Evolutionary conservation across 2,329 filamentous ascomycete species (phyloP), one percentile per base, ranked within the genome.

Genomic region (Zasmidium citrigriseum): DNA sequence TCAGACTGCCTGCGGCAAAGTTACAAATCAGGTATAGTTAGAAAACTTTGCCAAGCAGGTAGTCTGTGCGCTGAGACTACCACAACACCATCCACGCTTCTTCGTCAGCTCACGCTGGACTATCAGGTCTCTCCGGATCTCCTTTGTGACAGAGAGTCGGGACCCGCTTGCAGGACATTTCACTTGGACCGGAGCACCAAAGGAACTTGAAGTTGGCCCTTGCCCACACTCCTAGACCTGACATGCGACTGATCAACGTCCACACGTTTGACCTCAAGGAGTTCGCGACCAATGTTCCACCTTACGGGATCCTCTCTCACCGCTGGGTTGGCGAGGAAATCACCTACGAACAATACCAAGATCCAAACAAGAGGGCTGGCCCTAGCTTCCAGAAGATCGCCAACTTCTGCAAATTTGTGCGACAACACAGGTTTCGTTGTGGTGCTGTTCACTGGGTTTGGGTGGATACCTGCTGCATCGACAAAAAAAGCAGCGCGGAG

Each of bases 401-500:
- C 49, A 16, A 41, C 18, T 52, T 52, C 16, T 52, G 49, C 29
- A 5, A 20, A 7, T 24, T 48, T 24, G n/a, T 48, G 14, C 27
- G 18, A 41, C 34, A 41, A 34, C 27, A 34, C 7, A 34, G 7
- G 27, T 14, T 34, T 7, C 27, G 27, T 34, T 34, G 27, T 14
- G 27, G 27, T 7, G n/a, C n/a, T n/a, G n/a, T n/a, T n/a, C n/a
- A n/a, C n/a, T 29, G 48, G 48, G 14, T 18, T 14, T 63, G 63
- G 63, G 50, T 65, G 27, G 60, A 65, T 27, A 63, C 61, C n/a
- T 61, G 58, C 41, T 61, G 61, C 47, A 65, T 65, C 21, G 55
- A 65, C 44, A 59, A 61, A 23, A 47, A 38, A n/a, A 63, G 54
- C 44, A 61, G 52, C 29, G 58, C 56, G 11, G 61, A 61, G 47